phyloP scores from a whole-genome alignment of 2,329 filamentous ascomycete species.

The Corniculantispora saksenae region DNA sequence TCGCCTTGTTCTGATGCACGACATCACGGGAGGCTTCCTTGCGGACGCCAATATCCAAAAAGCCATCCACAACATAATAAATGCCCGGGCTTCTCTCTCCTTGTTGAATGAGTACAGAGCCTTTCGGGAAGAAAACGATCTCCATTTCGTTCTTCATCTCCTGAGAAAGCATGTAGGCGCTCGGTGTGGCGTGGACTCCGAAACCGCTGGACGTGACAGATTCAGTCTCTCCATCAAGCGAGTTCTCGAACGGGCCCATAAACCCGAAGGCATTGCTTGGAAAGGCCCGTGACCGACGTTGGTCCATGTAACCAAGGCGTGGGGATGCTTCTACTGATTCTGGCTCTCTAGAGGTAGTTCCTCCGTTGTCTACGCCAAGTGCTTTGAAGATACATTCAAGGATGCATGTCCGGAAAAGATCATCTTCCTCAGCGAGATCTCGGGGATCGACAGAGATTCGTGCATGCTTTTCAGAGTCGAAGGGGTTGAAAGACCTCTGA shows the following conservation, averaged over 20 bases:
- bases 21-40: conserved; percentile 33
- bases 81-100: conserved; percentile 94
- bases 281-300: conserved; percentile 76
- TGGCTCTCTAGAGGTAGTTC: conserved; percentile 63
- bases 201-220: conserved; percentile 74
- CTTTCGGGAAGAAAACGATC: conserved; percentile 96
- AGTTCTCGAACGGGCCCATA: conserved; percentile 78
- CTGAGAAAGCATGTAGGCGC: conserved; percentile 66
- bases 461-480: conserved; percentile 51
- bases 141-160: conserved; percentile 92
- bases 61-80: conserved; percentile 97
- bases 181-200: conserved; percentile 61
- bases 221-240: conserved; percentile 80
- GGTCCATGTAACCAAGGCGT: conserved; percentile 79
- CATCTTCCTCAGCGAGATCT: conserved; percentile 84
- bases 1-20: conserved; percentile 23
- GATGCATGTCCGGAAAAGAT: conserved; percentile 84
- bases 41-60: conserved; percentile 89
- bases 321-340: conserved; percentile 86
- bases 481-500: conserved; percentile 57
- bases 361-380: conserved; percentile 75
- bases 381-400: conserved; percentile 95
- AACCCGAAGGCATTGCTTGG: conserved; percentile 78
- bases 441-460: conserved; percentile 64
- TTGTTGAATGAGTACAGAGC: conserved; percentile 91